Evolutionary conservation across 2,329 filamentous ascomycete genomes (phyloP).

Genomic region (Scedosporium boydii): DNA sequence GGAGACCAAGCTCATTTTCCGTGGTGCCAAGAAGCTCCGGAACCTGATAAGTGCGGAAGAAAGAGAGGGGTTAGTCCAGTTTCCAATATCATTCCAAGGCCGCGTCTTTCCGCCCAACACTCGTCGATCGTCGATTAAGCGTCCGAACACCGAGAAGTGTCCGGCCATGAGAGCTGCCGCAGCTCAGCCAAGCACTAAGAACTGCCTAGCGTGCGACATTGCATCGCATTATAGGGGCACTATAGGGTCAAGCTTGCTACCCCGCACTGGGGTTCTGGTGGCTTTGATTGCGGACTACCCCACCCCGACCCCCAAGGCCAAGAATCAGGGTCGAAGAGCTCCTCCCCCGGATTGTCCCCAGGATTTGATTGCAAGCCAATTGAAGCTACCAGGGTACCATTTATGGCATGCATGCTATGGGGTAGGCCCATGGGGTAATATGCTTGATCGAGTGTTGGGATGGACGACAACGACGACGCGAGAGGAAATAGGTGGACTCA

Average conservation of each 20-base stretch:
- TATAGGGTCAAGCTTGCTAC: neutral
- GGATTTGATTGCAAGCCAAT: neutral
- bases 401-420: neutral
- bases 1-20: conserved; percentile 94
- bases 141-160: neutral
- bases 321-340: no score
- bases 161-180: neutral
- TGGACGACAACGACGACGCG: neutral
- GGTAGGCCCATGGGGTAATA: neutral
- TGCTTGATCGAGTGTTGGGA: neutral
- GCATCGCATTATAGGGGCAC: neutral
- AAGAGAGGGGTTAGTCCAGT: conserved; percentile 2
- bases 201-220: neutral
- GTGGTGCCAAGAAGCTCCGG: conserved; percentile 87
- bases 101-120: neutral
- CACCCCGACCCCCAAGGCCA: neutral
- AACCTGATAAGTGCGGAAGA: conserved; percentile 33
- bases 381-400: neutral
- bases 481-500: conserved; percentile 29
- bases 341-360: neutral
- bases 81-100: neutral
- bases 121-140: neutral
- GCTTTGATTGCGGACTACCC: neutral
- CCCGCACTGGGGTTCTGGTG: neutral
- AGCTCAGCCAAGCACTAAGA: neutral